Evolutionary conservation across 306 rosid genomes (phyloP).

Genomic region (Vigna reflexopilosa): DNA sequence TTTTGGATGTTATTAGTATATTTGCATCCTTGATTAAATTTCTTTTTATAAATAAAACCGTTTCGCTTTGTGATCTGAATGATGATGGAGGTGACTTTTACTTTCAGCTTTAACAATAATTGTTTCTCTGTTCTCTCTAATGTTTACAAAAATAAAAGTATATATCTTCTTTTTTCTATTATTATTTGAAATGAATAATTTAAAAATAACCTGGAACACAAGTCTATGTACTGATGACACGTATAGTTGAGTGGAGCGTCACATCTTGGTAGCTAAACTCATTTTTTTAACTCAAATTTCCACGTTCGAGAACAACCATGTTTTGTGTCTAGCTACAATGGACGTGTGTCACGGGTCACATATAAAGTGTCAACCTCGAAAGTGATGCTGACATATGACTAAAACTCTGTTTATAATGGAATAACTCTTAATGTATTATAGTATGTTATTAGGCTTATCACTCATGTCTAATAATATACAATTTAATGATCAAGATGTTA

Average conservation of each 20-base stretch:
- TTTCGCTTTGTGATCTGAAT: background rate
- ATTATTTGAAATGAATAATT: background rate
- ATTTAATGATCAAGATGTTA: too few species aligned
- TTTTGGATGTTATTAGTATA: too few species aligned
- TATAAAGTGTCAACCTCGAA: background rate
- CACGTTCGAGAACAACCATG: constrained; percentile 19
- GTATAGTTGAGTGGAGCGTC: constrained; percentile 29
- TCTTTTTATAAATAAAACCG: background rate
- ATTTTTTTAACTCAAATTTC: constrained; percentile 8
- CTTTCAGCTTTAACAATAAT: background rate
- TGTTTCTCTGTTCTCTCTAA: background rate
- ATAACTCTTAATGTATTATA: too few species aligned
- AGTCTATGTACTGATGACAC: background rate
- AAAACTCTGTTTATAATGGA: too few species aligned
- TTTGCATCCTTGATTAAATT: background rate
- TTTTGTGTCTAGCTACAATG: constrained; percentile 8
- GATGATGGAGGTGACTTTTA: background rate
- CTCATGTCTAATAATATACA: too few species aligned
- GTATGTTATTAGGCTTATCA: too few species aligned
- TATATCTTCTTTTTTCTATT: too few species aligned
- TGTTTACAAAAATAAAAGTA: background rate
- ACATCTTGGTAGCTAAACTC: constrained; percentile 26
- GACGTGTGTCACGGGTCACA: background rate
- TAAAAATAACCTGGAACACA: background rate
- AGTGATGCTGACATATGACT: background rate